phyloP scores from a whole-genome alignment of 371 early-diverging fungal species.

The Mortierella sp. region DNA sequence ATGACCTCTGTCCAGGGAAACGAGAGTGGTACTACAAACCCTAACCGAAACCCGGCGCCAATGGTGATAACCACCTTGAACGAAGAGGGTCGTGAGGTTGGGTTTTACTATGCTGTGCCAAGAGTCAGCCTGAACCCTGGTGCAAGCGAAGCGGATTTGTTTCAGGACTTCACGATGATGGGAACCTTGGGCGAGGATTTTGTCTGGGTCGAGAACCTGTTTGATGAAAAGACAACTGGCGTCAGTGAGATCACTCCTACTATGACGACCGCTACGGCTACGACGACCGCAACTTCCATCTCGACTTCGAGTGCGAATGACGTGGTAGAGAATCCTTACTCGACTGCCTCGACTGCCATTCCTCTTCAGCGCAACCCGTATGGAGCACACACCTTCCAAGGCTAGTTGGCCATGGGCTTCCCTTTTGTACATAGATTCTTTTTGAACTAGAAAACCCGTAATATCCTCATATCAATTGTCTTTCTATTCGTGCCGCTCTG shows the following conservation, averaged over 20 bases:
- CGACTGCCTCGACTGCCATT: no score
- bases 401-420: no score
- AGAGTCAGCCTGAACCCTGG: slow-evolving; percentile 43
- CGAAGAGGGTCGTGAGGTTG: slow-evolving; percentile 37
- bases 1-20: not conserved
- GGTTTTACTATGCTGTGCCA: slow-evolving; percentile 45
- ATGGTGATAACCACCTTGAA: slow-evolving; percentile 34
- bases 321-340: no score
- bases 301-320: no score
- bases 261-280: not conserved
- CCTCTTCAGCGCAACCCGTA: no score
- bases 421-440: no score
- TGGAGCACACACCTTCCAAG: no score
- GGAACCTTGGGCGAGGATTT: slow-evolving; percentile 42
- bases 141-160: slow-evolving; percentile 38
- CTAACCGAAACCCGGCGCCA: slow-evolving; percentile 1
- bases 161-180: slow-evolving; percentile 48
- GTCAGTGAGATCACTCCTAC: not conserved
- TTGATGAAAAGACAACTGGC: slow-evolving; percentile 18
- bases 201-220: slow-evolving; percentile 50
- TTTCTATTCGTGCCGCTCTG: no score
- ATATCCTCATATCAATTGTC: no score
- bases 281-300: not conserved
- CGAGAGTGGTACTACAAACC: slow-evolving; percentile 3
- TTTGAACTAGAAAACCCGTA: no score